Evolutionary conservation across 352 stramenopile species (phyloP), one percentile per base, ranked within the genome.

Genomic region (Pythium scleroteichum): DNA sequence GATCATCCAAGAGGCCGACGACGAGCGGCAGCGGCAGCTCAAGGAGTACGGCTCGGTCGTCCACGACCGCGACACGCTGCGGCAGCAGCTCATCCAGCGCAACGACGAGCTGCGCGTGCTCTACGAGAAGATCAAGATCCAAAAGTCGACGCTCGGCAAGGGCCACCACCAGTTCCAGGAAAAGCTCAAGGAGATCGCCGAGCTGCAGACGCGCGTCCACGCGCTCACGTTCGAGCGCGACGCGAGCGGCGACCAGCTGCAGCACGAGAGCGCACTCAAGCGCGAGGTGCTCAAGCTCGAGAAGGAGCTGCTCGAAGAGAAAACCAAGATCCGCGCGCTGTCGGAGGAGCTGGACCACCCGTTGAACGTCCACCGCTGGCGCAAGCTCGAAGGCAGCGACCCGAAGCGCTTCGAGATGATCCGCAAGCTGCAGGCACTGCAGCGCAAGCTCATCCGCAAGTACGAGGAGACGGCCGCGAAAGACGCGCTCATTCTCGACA

Each of bases 121-220:
- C 12, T 97, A 98, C 64, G 89, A 97, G 55, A 97, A 97, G 53
- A 94, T 97, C 46, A 95, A 97, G 54, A 87, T 97, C 19, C 88
- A 97, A 44, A 82, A 91, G 54, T 92, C 85, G n/a, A 90, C 75
- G 12, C 65, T 97, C 17, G 64, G 69, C 39, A 94, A 95, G 45
- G 90, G 88, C 5, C 79, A 95, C 45, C 50, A 73, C 6, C 74
- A 90, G 58, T 97, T 81, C 62, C 68, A 90, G 24, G 85, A 93
- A 24, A 80, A 85, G 41, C 65, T 79, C 12, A 69, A 79, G 13
- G 83, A 92, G 35, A 70, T 92, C 13, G 40, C 51, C 3, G 62
- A 76, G 10, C 53, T 96, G 14, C 70, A 89, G 40, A 71, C 64
- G 38, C 69, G 84, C 24, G 84, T 96, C 19, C 75, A 88, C 42